Base-by-base conservation (phyloP, 345 rosid genomes). In the Litchi chinensis region DNA sequence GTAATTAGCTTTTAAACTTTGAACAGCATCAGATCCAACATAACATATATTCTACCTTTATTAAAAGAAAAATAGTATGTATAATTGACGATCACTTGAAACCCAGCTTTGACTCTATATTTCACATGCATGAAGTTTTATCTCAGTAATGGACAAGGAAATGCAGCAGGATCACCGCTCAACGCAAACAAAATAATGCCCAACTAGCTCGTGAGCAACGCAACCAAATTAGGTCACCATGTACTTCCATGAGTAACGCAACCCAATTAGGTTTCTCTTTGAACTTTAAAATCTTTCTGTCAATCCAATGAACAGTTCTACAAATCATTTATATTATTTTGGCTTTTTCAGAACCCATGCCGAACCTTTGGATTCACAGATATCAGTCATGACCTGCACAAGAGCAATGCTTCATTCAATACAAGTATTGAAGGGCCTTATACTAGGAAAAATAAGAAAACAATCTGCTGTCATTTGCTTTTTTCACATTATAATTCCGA, bases 301-400 rank as follows among this genome's bases (percentile, higher is more conserved):
- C 67, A 60, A 41, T 40, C 11, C 15, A 54, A 18, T 8, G 15
- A n/a, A 44, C 11, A 15, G 44, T 65, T 32, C 13, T 26, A 18
- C 1, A 79, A 76, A 59, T 77, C 73, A 79, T 59, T 73, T 73
- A 67, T 70, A 60, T 80, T 65, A 80, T 52, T 73, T 76, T 48
- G 82, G 75, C 81, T 80, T 91, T 79, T 81, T 88, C 83, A 93
- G 79, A 54, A 85, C 73, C 95, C 95, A 93, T 8, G 84, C 83
- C 54, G 89, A 84, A 71, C 88, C 88, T 78, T 73, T 86, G 67
- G 87, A 82, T 81, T 87, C 92, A 72, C 95, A 93, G 37, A 91
- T 26, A 28, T 93, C 98, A 54, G 77, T 77, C 88, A 90, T 88
- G 70, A 91, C 91, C 92, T 89, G 86, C 69, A 77, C 67, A 32